Evolutionary conservation across 2,329 filamentous ascomycete species (phyloP).

Genomic region (Fusarium ramigenum): DNA sequence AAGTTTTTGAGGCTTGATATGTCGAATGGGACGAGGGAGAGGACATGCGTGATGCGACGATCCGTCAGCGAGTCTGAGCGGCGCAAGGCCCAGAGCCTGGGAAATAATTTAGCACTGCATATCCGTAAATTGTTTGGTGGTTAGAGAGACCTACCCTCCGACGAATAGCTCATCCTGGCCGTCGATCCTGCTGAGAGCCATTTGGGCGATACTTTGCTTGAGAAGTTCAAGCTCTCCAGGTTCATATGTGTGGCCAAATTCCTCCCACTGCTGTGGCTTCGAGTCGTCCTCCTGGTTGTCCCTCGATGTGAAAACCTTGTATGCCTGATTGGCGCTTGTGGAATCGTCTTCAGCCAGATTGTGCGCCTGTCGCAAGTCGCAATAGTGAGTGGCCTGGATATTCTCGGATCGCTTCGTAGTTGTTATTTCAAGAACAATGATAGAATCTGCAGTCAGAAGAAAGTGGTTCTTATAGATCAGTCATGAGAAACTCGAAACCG

Average conservation of each 20-base stretch:
- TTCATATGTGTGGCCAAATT: slow-evolving; percentile 38
- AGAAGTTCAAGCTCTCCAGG: slow-evolving; percentile 39
- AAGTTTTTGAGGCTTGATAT: slow-evolving; percentile 53
- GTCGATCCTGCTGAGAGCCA: slow-evolving; percentile 56
- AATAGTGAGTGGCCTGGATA: background rate
- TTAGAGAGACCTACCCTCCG: slow-evolving; percentile 48
- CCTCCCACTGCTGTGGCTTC: slow-evolving; percentile 37
- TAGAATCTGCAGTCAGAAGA: background rate
- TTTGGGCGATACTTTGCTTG: slow-evolving; percentile 47
- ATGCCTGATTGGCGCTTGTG: background rate
- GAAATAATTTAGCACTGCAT: slow-evolving; percentile 14
- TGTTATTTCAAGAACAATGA: background rate
- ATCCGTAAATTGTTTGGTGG: background rate
- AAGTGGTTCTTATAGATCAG: background rate
- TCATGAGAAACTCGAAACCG: background rate
- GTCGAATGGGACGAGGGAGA: slow-evolving; percentile 78
- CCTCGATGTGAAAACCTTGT: background rate
- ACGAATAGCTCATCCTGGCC: slow-evolving; percentile 54
- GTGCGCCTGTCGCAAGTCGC: background rate
- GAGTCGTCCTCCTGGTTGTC: slow-evolving; percentile 3
- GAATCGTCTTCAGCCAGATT: slow-evolving; percentile 22
- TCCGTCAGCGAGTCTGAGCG: slow-evolving; percentile 75
- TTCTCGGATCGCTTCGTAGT: background rate
- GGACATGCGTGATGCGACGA: slow-evolving; percentile 84
- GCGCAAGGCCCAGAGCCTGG: slow-evolving; percentile 79